Base-by-base conservation (phyloP, 495 filamentous ascomycete genomes). In the Chaetomium cochliodes region DNA sequence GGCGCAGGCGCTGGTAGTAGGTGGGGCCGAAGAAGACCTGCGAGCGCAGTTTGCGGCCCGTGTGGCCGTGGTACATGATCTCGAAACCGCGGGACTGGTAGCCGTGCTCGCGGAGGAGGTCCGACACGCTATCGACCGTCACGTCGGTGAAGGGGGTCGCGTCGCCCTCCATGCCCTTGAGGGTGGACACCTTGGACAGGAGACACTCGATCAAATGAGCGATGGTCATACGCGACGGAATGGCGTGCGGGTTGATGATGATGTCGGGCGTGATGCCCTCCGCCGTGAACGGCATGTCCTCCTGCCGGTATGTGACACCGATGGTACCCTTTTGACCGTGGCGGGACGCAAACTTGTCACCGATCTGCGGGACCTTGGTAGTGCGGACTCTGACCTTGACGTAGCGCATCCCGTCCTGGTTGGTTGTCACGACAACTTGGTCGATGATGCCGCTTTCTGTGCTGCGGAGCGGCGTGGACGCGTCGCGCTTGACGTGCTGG, bases 161-260 rank as follows among this genome's bases (percentile, higher is more conserved):
- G 72, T 99, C 96, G 69, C 96, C 94, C 76, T 98, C 96, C 72
- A 89, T 88, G 23, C 94, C 94, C 75, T 90, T 89, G 18, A 97
- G 82, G 0, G 93, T 86, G 0, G 92, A 89, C 20, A 98, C 94
- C 76, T 99, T 99, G 76, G 90, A 93, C 49, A 98, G 85, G 72
- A 97, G 86, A 82, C 94, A 98, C 79, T 99, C 94, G 76, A 99
- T 96, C 84, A 99, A 92, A 83, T 99, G 96, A 64, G 96, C 94
- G 83, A 98, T 98, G 0, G 94, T 99, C 94, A 99, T 99, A 84
- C 94, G 94, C 16, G 94, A 99, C 1, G 94, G 94, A 84, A 99
- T 98, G 76, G 96, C 94, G 84, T 99, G 94, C 0, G 94, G 94
- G 73, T 99, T 99, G 84, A 99, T 98, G 76, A 99, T 97, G 60